Conservation (phyloP, 2,329 filamentous ascomycete species). For the Aspergillus quadrilineatus region DNA sequence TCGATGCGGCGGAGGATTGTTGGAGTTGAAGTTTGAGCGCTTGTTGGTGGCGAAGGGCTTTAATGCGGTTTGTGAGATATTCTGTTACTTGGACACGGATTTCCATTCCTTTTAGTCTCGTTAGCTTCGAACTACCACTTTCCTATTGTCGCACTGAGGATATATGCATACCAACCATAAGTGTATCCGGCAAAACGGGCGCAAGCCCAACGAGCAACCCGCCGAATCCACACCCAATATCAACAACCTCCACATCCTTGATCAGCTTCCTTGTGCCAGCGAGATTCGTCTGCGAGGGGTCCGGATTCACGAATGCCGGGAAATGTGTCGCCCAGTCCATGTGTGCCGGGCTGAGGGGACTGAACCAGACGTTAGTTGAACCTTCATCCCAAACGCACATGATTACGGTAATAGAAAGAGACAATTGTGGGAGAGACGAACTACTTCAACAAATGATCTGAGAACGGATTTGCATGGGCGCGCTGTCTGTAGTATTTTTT, state of each 20-base stretch:
- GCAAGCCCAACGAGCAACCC: constrained; percentile 84
- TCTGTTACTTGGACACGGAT: constrained; percentile 87
- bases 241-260: constrained; percentile 83
- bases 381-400: not conserved
- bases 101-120: constrained; percentile 69
- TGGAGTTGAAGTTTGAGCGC: constrained; percentile 16
- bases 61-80: constrained; percentile 85
- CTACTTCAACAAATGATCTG: constrained; percentile 88
- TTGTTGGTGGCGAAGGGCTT: constrained; percentile 64
- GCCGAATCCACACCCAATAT: constrained; percentile 96
- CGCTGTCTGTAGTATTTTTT: constrained; percentile 97
- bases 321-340: constrained; percentile 94
- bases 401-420: not conserved
- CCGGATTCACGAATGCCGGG: constrained; percentile 64
- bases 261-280: constrained; percentile 46
- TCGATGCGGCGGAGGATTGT: constrained; percentile 1
- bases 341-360: constrained; percentile 71
- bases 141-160: not conserved
- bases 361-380: constrained; percentile 39
- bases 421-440: constrained; percentile 16
- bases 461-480: constrained; percentile 97
- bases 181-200: constrained; percentile 73
- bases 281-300: constrained; percentile 33
- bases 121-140: not conserved
- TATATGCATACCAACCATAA: constrained; percentile 69